Conservation (phyloP, 1,284 basidiomycete genomes). For the Phaffia rhodozyma region DNA sequence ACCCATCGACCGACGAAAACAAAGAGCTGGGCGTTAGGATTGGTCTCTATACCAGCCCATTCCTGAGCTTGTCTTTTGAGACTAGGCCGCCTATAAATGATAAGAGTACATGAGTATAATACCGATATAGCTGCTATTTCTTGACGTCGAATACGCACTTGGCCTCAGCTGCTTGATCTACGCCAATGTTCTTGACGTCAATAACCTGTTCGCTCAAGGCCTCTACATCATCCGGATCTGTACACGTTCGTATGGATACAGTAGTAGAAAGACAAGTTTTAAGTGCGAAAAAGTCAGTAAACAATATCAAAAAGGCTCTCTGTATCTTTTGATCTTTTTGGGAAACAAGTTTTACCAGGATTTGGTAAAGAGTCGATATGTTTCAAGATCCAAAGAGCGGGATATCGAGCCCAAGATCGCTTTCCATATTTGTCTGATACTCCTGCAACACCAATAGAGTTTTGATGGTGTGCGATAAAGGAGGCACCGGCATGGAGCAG, state of each 20-base stretch:
- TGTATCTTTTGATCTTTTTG: neutral
- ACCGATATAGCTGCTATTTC: neutral
- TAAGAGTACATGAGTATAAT: neutral
- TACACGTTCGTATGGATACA: slow-evolving; percentile 37
- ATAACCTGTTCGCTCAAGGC: slow-evolving; percentile 68
- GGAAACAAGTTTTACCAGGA: neutral
- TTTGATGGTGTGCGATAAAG: slow-evolving; percentile 82
- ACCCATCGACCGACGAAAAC: slow-evolving; percentile 87
- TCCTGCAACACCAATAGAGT: slow-evolving; percentile 81
- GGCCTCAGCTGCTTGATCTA: slow-evolving; percentile 64
- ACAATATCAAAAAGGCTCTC: neutral
- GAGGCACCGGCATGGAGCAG: slow-evolving; percentile 80
- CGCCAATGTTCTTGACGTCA: slow-evolving; percentile 55
- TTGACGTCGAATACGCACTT: slow-evolving; percentile 31
- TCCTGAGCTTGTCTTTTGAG: slow-evolving; percentile 81
- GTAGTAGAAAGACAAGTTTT: slow-evolving; percentile 8
- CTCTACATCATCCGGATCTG: slow-evolving; percentile 68
- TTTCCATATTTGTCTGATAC: slow-evolving; percentile 94
- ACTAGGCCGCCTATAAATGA: slow-evolving; percentile 51
- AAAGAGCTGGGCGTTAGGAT: slow-evolving; percentile 75
- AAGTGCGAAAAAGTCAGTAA: neutral
- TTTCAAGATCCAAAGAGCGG: slow-evolving; percentile 83
- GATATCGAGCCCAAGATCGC: slow-evolving; percentile 86
- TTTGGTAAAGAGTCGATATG: slow-evolving; percentile 77
- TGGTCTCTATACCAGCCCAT: slow-evolving; percentile 81